Base-by-base conservation (phyloP, 768 basidiomycete species). In the Psilocybe cyanescens region DNA sequence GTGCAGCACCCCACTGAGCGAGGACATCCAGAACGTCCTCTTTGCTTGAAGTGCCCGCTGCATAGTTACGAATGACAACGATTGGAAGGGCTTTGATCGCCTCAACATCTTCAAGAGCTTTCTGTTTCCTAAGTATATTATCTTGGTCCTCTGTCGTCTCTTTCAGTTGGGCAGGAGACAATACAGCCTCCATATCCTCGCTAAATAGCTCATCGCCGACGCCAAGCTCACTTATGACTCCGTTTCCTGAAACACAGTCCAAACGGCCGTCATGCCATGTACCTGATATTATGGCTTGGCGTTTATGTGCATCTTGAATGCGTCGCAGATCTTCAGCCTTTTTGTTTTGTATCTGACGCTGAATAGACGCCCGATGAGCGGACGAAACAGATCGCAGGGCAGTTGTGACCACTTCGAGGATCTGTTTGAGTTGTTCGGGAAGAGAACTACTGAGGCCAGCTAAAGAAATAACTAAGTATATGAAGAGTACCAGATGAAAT, bases 211-310 rank as follows among this genome's bases (percentile, higher is more conserved):
- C 95, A 56, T 94, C 86, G 0, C 95, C 95, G 2, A 91, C 70
- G 2, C 95, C 95, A 1, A 97, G 81, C 72, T 96, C 95, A 53
- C 85, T 83, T 77, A 97, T 95, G 51, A 92, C 71, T 2, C 96
- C 95, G 62, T 89, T 95, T 0, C 95, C 95, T 1, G 92, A 88
- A 33, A 96, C 76, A 60, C 86, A 88, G 70, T 97, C 96, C 35
- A 97, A 61, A 54, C 96, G 81, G 8, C 90, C 91, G 70, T 98
- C 96, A 66, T 95, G 94, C 87, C 89, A 95, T 29, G 78, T 82
- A 0, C 92, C 92, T n/a, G 75, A 67, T 17, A 73, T 73, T 60
- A 95, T 86, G 44, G 79, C 74, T 60, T 83, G 78, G 14, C 78
- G 77, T 24, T 73, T 72, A 9, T 73, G 70, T 17, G 67, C 73